Percentiles rank a stretch among this genome's conserved stretches.
Evolutionary conservation across 306 rosid species (phyloP).

Genomic region (Trifolium repens): DNA sequence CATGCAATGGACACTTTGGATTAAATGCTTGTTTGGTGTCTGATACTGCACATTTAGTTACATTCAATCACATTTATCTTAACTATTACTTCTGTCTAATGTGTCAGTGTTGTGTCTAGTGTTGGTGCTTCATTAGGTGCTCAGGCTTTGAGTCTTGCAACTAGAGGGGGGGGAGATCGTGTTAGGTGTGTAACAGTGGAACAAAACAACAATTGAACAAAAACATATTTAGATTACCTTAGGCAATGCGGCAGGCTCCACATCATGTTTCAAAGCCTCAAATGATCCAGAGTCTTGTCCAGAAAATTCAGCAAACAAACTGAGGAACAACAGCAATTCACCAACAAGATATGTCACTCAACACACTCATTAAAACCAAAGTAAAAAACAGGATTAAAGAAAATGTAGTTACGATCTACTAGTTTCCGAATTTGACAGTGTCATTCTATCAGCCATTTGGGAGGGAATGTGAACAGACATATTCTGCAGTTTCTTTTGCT

Average conservation of each 20-base stretch:
- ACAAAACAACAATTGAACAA: background rate
- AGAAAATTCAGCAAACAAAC: slow-evolving; percentile 65
- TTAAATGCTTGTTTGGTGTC: background rate
- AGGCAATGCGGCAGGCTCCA: slow-evolving; percentile 61
- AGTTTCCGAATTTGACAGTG: slow-evolving; percentile 51
- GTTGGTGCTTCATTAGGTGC: background rate
- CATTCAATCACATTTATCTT: background rate
- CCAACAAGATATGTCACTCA: slow-evolving; percentile 9
- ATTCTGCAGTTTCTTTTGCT: slow-evolving; percentile 82
- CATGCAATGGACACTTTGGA: background rate
- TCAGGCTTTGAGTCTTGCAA: slow-evolving; percentile 7
- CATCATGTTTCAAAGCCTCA: slow-evolving; percentile 57
- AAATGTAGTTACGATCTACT: slow-evolving; percentile 56
- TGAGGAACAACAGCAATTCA: slow-evolving; percentile 45
- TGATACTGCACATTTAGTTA: background rate
- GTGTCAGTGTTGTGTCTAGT: background rate
- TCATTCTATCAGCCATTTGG: slow-evolving; percentile 52
- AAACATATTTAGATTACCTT: slow-evolving; percentile 55
- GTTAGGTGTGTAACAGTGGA: slow-evolving; percentile 21
- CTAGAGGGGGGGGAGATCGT: background rate
- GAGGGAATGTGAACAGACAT: slow-evolving; percentile 65
- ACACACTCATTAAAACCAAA: slow-evolving; percentile 8
- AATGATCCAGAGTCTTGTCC: slow-evolving; percentile 46
- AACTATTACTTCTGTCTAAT: background rate
- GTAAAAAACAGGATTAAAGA: background rate